Evolutionary conservation across 257 asterid genomes (phyloP).

Genomic region (Plantago ovata): DNA sequence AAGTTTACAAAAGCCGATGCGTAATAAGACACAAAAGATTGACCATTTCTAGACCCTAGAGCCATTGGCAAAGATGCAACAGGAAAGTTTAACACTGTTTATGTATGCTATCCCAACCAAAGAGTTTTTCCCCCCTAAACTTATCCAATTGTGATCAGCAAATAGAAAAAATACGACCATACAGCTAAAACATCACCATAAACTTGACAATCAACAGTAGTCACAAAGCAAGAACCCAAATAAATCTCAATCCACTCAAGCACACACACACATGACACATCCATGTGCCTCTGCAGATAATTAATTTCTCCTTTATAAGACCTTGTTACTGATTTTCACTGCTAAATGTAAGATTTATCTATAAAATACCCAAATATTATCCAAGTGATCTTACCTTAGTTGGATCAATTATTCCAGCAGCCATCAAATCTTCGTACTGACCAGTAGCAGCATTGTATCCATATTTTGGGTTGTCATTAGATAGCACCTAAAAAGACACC

Average conservation of each 20-base stretch:
- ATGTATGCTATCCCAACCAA: neutral
- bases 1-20: no score
- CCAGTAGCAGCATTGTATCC: conserved; percentile 70
- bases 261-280: no score
- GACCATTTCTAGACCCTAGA: no score
- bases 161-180: neutral
- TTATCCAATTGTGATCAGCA: no score
- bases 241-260: neutral
- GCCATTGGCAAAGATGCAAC: no score
- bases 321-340: no score
- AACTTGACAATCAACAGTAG: no score
- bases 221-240: neutral
- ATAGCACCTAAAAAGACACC: conserved; percentile 33
- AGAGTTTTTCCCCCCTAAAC: neutral
- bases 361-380: no score
- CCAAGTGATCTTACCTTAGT: conserved; percentile 37
- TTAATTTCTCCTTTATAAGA: neutral
- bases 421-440: conserved; percentile 48
- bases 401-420: conserved; percentile 60
- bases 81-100: neutral
- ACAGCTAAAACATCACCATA: no score
- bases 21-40: no score
- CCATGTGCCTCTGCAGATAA: neutral
- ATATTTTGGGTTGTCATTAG: conserved; percentile 40
- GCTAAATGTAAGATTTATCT: neutral